Evolutionary conservation across 495 filamentous ascomycete genomes (phyloP).

Genomic region (Penicillium angulare): DNA sequence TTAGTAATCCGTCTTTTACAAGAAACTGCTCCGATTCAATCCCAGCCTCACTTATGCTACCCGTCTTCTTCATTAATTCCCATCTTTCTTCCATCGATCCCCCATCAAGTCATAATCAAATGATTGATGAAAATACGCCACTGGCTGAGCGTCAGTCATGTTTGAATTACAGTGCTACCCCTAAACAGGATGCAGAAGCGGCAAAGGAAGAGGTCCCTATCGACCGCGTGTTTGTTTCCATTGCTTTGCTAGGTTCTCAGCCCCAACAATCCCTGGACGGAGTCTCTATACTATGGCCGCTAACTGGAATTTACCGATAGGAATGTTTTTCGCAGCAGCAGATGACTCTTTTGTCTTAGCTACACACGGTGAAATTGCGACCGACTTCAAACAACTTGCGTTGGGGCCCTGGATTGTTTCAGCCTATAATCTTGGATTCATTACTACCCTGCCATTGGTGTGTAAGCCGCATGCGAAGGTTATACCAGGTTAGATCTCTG

Average conservation of each 20-base stretch:
- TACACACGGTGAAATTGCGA: neutral
- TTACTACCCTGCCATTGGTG: neutral
- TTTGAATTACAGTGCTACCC: neutral
- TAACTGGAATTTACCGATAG: neutral
- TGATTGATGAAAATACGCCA: neutral
- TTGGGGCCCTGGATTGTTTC: neutral
- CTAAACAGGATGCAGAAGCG: neutral
- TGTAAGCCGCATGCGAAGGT: neutral
- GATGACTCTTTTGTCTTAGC: neutral
- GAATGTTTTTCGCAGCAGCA: neutral
- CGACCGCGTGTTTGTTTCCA: neutral
- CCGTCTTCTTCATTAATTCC: no score
- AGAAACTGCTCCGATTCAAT: no score
- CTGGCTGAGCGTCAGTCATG: neutral
- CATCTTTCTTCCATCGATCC: no score
- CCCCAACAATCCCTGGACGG: no score
- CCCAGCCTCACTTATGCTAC: no score
- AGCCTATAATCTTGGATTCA: neutral
- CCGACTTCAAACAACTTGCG: neutral
- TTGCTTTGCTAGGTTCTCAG: neutral
- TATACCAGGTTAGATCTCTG: neutral
- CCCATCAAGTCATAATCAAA: no score
- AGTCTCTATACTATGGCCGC: no score
- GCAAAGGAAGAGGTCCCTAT: neutral
- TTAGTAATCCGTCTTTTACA: no score